Conservation (phyloP, 306 rosid species). For the Trifolium repens region DNA sequence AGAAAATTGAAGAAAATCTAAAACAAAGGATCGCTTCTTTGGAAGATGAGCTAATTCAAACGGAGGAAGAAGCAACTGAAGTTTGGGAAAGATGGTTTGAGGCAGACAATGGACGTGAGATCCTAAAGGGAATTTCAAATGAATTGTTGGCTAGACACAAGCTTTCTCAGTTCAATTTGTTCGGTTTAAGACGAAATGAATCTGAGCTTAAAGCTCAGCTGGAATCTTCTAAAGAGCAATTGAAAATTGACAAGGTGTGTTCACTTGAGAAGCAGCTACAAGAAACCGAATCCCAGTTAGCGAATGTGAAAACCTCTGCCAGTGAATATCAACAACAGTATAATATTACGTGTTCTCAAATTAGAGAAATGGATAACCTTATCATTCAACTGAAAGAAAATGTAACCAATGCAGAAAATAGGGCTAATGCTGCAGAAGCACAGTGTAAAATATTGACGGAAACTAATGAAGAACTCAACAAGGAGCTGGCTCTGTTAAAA, state of each 20-base stretch:
- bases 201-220: conserved; percentile 64
- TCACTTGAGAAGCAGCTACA: conserved; percentile 65
- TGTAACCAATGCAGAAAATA: conserved; percentile 49
- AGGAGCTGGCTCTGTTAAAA: conserved; percentile 52
- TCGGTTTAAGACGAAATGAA: conserved; percentile 61
- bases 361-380: conserved; percentile 48
- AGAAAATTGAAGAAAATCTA: conserved; percentile 62
- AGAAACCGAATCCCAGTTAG: conserved; percentile 54
- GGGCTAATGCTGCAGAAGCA: conserved; percentile 57
- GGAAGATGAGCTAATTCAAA: conserved; percentile 55
- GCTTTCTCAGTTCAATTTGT: conserved; percentile 69
- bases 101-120: conserved; percentile 65
- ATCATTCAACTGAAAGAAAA: conserved; percentile 51
- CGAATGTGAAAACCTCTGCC: conserved; percentile 51
- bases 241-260: conserved; percentile 53
- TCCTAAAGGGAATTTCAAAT: conserved; percentile 66
- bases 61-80: conserved; percentile 71
- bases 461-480: conserved; percentile 51
- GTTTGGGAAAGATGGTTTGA: conserved; percentile 69
- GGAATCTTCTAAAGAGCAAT: conserved; percentile 46
- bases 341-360: conserved; percentile 39
- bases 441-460: conserved; percentile 46
- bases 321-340: conserved; percentile 54
- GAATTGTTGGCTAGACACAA: conserved; percentile 66
- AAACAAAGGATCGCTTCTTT: conserved; percentile 54